Conservation (phyloP, 164 flowering plant genomes). For the Taxillus chinensis region DNA sequence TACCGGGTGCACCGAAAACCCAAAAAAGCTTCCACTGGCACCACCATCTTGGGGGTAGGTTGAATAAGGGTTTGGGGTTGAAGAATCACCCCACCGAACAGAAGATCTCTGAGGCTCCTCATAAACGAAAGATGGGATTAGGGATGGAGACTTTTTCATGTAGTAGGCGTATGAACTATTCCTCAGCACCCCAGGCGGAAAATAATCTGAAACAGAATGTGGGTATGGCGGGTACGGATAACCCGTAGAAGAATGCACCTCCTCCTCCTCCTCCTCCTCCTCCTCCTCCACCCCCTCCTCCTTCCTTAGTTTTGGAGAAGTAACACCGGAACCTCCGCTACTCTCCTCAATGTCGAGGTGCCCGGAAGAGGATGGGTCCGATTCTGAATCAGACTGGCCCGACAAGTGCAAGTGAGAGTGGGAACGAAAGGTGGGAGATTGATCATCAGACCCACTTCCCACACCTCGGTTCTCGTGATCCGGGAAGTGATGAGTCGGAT, state of each 20-base stretch:
- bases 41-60: slow-evolving; percentile 23
- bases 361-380: slow-evolving; percentile 11
- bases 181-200: neutral
- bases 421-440: slow-evolving; percentile 8
- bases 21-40: slow-evolving; percentile 28
- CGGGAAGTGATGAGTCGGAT: too few relatives aligned
- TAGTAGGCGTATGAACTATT: slow-evolving; percentile 26
- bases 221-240: too few relatives aligned
- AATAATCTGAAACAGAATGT: neutral
- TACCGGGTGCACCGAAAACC: slow-evolving; percentile 7
- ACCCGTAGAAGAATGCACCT: too few relatives aligned
- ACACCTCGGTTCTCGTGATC: slow-evolving; percentile 9
- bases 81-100: slow-evolving; percentile 20
- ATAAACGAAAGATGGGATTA: slow-evolving; percentile 35
- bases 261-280: too few relatives aligned
- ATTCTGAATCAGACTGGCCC: slow-evolving; percentile 20
- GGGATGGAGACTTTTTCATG: slow-evolving; percentile 53
- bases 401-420: slow-evolving; percentile 42
- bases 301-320: neutral
- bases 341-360: slow-evolving; percentile 24
- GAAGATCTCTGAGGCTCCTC: slow-evolving; percentile 30
- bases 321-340: slow-evolving; percentile 9
- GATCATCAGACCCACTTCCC: slow-evolving; percentile 34
- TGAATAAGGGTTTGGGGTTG: slow-evolving; percentile 20
- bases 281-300: too few relatives aligned